These are phyloP conservation scores for Punctularia strigosozonata DNA, from an alignment of 768 basidiomycete species.

Conservation along the genomic window DNA sequence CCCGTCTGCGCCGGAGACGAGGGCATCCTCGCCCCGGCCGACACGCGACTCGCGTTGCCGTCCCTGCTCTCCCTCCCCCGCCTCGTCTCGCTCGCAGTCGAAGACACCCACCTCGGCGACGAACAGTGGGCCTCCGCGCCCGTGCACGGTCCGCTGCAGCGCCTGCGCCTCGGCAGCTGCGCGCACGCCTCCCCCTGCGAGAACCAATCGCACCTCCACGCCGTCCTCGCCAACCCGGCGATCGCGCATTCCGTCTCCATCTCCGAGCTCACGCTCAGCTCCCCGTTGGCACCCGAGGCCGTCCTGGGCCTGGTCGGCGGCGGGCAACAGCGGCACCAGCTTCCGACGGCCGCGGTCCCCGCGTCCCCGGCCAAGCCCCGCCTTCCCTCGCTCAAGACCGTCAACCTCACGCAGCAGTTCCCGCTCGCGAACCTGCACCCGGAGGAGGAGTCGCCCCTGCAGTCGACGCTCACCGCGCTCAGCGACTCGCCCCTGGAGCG, in stretches of 20 bases:
- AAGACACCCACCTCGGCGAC: conserved; percentile 64
- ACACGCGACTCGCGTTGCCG: conserved; percentile 48
- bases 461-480: conserved; percentile 42
- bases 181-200: conserved; percentile 38
- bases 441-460: no score
- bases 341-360: neutral
- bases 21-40: conserved; percentile 45
- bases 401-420: no score
- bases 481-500: conserved; percentile 48
- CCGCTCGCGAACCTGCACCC: no score
- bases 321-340: neutral
- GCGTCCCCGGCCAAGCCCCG: no score
- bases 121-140: conserved; percentile 41
- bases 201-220: conserved; percentile 43
- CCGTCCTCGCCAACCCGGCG: conserved; percentile 50
- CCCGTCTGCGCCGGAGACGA: conserved; percentile 52
- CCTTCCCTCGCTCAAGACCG: no score
- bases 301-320: neutral
- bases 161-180: conserved; percentile 45
- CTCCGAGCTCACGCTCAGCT: conserved; percentile 40
- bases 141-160: conserved; percentile 37
- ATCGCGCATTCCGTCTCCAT: no score
- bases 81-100: conserved; percentile 49
- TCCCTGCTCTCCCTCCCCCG: conserved; percentile 52
- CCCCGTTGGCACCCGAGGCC: conserved; percentile 22